phyloP scores from a whole-genome alignment of 2,329 filamentous ascomycete species.

The Tothia fuscella region DNA sequence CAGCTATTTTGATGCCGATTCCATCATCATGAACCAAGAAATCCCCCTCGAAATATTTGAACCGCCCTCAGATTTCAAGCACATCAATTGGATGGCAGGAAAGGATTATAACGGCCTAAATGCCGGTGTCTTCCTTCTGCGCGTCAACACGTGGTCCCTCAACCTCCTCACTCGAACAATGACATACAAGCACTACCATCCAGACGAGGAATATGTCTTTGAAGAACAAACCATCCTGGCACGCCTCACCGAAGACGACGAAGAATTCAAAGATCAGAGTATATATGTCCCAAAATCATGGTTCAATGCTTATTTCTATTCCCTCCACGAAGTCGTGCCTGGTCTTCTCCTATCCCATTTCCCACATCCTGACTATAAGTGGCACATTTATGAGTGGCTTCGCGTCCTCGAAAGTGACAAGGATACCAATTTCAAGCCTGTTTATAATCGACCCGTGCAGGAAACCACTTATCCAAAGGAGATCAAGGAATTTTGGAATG shows the following conservation, averaged over 20 bases:
- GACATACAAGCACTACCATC: constrained; percentile 15
- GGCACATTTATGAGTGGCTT: constrained; percentile 13
- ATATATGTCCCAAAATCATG: constrained; percentile 12
- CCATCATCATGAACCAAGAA: constrained; percentile 23
- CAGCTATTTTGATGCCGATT: constrained; percentile 25
- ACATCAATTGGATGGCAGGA: constrained; percentile 21
- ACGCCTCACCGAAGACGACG: constrained; percentile 12
- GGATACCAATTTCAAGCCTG: constrained; percentile 8
- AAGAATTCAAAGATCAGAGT: constrained; percentile 11
- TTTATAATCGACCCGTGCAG: constrained; percentile 10
- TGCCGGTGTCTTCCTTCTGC: constrained; percentile 23
- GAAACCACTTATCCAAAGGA: constrained; percentile 11
- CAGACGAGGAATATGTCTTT: constrained; percentile 12
- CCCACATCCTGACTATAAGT: constrained; percentile 13
- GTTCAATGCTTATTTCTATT: constrained; percentile 13
- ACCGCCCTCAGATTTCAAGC: constrained; percentile 18
- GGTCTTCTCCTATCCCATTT: constrained; percentile 11
- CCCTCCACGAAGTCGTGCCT: constrained; percentile 11
- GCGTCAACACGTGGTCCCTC: constrained; percentile 24
- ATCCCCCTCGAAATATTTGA: constrained; percentile 24
- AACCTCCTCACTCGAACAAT: constrained; percentile 20
- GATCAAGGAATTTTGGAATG: constrained; percentile 12
- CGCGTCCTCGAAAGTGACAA: constrained; percentile 11
- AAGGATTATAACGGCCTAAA: constrained; percentile 25
- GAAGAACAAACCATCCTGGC: constrained; percentile 13